Evolutionary conservation across 2,329 filamentous ascomycete species (phyloP).

Genomic region (Aspergillus glaucus): DNA sequence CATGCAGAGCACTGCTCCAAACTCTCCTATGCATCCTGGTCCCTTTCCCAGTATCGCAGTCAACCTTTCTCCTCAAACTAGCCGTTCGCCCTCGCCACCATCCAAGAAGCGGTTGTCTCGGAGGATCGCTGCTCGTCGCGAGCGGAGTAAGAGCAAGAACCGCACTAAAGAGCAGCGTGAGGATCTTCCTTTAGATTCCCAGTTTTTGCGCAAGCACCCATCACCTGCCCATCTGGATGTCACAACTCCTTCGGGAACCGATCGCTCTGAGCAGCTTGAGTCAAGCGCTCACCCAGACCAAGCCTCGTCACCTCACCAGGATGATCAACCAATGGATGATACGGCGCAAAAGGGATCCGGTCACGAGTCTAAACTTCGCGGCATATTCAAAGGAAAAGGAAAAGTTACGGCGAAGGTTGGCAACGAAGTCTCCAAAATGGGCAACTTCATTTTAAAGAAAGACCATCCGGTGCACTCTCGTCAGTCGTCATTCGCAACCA

Average conservation of each 20-base stretch:
- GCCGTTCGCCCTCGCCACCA: conserved; percentile 61
- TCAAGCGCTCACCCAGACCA: conserved; percentile 23
- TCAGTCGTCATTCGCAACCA: conserved; percentile 40
- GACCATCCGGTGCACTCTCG: conserved; percentile 43
- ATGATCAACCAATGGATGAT: conserved; percentile 20
- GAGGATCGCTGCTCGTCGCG: conserved; percentile 36
- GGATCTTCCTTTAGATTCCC: conserved; percentile 14
- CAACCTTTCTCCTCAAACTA: conserved; percentile 58
- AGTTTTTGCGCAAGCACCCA: conserved; percentile 11
- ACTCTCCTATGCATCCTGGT: conserved; percentile 31
- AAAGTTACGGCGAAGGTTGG: conserved; percentile 67
- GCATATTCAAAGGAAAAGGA: conserved; percentile 67
- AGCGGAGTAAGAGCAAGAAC: conserved; percentile 32
- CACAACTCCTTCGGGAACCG: background rate
- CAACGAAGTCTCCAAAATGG: conserved; percentile 57
- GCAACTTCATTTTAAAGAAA: conserved; percentile 55
- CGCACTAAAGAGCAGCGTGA: conserved; percentile 32
- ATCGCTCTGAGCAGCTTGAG: conserved; percentile 18
- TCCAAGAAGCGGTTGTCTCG: conserved; percentile 48
- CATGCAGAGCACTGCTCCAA: conserved; percentile 39
- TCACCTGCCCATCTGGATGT: conserved; percentile 8
- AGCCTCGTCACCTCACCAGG: conserved; percentile 16
- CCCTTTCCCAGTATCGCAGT: conserved; percentile 56
- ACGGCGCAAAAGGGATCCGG: conserved; percentile 21
- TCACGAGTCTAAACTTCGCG: conserved; percentile 56